Percentiles rank a stretch among this genome's conserved stretches.
Evolutionary conservation across 225 moss, liverwort and hornwort genomes (phyloP).

Genomic region (Sphagnum tenellum): DNA sequence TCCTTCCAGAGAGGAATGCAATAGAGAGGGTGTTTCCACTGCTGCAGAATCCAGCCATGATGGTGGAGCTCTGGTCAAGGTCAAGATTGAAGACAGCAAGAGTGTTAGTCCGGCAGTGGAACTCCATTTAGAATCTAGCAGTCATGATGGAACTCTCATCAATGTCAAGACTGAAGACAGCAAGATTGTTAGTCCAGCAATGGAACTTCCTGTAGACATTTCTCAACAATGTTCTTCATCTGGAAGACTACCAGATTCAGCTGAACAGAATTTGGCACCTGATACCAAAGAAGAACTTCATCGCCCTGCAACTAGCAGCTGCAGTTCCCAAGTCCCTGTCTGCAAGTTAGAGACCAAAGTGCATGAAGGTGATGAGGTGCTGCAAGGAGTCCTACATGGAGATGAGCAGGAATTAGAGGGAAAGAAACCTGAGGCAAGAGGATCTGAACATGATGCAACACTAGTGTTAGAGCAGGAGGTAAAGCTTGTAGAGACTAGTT

Average conservation of each 20-base stretch:
- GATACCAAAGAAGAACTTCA: neutral
- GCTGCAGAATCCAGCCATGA: constrained; percentile 4
- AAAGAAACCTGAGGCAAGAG: constrained; percentile 12
- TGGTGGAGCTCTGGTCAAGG: constrained; percentile 8
- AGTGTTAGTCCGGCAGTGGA: constrained; percentile 10
- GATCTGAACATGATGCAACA: constrained; percentile 13
- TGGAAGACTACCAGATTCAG: neutral
- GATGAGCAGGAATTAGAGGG: constrained; percentile 15
- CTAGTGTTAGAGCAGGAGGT: constrained; percentile 46
- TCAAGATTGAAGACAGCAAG: constrained; percentile 12
- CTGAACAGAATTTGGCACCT: neutral
- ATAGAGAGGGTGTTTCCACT: constrained; percentile 7
- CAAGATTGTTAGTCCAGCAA: constrained; percentile 11
- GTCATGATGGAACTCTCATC: constrained; percentile 1
- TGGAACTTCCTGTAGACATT: constrained; percentile 7
- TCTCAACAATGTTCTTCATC: neutral
- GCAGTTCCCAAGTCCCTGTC: neutral
- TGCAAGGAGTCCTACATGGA: constrained; percentile 3
- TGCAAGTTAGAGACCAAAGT: constrained; percentile 6
- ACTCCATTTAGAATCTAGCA: constrained; percentile 6
- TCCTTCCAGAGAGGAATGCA: neutral
- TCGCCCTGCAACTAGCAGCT: too few relatives aligned
- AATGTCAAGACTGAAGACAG: constrained; percentile 11
- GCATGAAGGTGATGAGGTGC: constrained; percentile 15
- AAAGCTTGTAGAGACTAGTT: constrained; percentile 49